Conservation (phyloP, 495 filamentous ascomycete genomes). For the Hypomontagnella monticulosa region DNA sequence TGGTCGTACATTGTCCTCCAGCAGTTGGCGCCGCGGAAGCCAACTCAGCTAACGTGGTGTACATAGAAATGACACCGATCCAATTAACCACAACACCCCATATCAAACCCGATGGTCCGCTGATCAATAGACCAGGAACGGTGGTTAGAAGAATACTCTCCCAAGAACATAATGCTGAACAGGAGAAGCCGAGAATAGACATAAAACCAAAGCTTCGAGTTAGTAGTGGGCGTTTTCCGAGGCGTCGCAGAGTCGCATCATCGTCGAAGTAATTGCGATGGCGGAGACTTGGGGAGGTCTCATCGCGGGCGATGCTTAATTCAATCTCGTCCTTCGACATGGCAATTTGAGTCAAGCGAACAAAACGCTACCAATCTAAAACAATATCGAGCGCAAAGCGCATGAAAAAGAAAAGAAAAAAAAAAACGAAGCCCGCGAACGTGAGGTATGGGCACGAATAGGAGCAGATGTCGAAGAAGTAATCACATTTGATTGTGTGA, state of each 20-base stretch:
- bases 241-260: conserved; percentile 1
- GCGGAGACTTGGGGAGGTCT: not conserved
- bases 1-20: conserved; percentile 40
- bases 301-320: conserved; percentile 1
- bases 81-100: conserved; percentile 63
- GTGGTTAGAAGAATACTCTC: conserved; percentile 48
- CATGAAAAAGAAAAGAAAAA: not conserved
- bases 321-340: conserved; percentile 15
- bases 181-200: conserved; percentile 59
- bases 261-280: not conserved
- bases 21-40: conserved; percentile 56
- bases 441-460: no score
- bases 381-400: not conserved
- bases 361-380: no score
- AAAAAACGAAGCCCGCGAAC: not conserved
- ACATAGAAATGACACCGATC: conserved; percentile 58
- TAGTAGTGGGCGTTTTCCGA: conserved; percentile 1
- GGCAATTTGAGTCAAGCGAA: not conserved
- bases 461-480: no score
- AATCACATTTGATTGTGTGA: no score
- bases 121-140: conserved; percentile 47
- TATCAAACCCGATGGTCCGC: conserved; percentile 63
- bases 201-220: conserved; percentile 52
- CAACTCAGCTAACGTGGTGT: conserved; percentile 58
- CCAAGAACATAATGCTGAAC: conserved; percentile 58